phyloP scores from a whole-genome alignment of 225 moss, liverwort and hornwort genomes.

The Pseudisothecium myosuroides region DNA sequence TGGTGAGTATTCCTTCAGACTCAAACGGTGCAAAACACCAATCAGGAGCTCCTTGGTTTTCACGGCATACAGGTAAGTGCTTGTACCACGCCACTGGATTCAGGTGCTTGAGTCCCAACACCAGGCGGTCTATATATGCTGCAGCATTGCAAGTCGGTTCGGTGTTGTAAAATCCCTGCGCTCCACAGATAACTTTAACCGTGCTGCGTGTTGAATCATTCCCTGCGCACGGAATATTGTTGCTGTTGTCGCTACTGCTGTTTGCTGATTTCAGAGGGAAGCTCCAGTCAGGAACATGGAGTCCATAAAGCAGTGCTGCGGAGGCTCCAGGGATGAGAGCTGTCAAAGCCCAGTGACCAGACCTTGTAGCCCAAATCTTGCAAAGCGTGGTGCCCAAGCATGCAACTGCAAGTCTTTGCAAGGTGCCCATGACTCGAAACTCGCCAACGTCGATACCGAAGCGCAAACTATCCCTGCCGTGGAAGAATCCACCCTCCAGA shows the following conservation, averaged over 20 bases:
- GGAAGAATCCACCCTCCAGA: constrained; percentile 4
- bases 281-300: constrained; percentile 65
- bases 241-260: neutral
- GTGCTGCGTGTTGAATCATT: neutral
- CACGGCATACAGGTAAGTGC: neutral
- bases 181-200: constrained; percentile 25
- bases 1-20: constrained; percentile 57
- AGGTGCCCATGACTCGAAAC: constrained; percentile 9
- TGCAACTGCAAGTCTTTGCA: constrained; percentile 7
- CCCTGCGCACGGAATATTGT: neutral
- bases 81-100: constrained; percentile 42
- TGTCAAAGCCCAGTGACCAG: neutral
- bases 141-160: constrained; percentile 59
- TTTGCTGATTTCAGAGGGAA: constrained; percentile 8
- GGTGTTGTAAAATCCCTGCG: constrained; percentile 28
- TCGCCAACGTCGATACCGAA: neutral
- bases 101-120: constrained; percentile 44
- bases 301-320: constrained; percentile 42
- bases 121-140: constrained; percentile 34
- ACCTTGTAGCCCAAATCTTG: neutral
- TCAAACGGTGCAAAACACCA: constrained; percentile 69
- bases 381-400: neutral
- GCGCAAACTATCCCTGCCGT: neutral
- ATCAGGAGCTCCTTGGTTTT: neutral
- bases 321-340: constrained; percentile 14